These are phyloP conservation scores for Boletus tylopilopsis DNA, from an alignment of 768 basidiomycete species.

Conservation along the genomic window DNA sequence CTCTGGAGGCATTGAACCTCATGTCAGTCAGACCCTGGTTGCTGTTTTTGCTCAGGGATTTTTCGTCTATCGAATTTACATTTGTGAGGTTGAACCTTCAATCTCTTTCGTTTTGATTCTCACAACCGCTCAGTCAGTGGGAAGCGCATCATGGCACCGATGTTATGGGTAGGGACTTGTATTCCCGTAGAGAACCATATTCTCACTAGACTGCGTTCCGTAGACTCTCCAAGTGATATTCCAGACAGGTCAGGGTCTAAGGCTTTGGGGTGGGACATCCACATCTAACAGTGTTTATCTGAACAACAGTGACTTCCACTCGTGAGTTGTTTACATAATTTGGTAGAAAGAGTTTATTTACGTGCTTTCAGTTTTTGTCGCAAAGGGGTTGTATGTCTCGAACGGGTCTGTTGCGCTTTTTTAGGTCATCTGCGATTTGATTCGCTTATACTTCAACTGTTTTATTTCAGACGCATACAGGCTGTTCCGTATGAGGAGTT, in stretches of 20 bases:
- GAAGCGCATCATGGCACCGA: not conserved
- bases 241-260: slow-evolving; percentile 7
- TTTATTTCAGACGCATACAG: not conserved
- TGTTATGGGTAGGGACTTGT: slow-evolving; percentile 8
- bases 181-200: not conserved
- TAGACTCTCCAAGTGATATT: not conserved
- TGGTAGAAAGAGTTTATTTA: not conserved
- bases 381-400: not conserved
- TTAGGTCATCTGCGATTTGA: too few relatives aligned
- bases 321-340: not conserved
- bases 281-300: not conserved
- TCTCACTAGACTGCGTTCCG: not conserved
- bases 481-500: not conserved
- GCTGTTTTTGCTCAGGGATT: not conserved
- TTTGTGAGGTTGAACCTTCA: not conserved
- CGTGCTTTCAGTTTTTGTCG: not conserved
- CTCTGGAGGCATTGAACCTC: not conserved
- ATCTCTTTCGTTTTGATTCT: not conserved
- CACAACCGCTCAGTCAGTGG: slow-evolving; percentile 1
- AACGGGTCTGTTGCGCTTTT: slow-evolving; percentile 10
- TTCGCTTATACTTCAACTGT: not conserved
- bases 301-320: not conserved
- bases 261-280: not conserved
- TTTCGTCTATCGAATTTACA: slow-evolving; percentile 11
- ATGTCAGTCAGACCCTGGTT: not conserved